Evolutionary conservation across 768 basidiomycete species (phyloP).

Genomic region (Tubosaeta sp.): DNA sequence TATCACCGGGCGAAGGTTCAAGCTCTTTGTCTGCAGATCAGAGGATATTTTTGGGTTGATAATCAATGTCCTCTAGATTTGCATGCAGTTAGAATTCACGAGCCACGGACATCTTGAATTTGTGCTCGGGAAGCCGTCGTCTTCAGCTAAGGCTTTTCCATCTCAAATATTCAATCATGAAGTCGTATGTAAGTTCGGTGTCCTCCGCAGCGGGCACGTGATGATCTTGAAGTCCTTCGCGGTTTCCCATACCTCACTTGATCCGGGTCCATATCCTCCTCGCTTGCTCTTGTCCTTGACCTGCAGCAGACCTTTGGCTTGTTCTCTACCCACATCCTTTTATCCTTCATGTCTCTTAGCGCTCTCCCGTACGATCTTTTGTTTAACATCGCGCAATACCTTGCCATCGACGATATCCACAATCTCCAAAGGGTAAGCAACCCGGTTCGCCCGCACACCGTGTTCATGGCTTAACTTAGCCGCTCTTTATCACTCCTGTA

Average conservation of each 20-base stretch:
- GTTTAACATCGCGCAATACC: constrained; percentile 60
- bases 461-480: not conserved
- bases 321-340: not conserved
- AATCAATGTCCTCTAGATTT: no score
- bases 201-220: no score
- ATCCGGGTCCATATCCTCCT: constrained; percentile 4
- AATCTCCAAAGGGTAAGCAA: constrained; percentile 56
- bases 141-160: no score
- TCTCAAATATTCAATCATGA: no score
- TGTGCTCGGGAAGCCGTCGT: no score
- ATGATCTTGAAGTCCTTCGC: not conserved
- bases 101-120: no score
- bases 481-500: not conserved
- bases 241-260: constrained; percentile 16
- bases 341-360: constrained; percentile 29
- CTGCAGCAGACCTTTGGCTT: not conserved
- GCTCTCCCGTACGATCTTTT: constrained; percentile 67
- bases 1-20: no score
- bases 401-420: constrained; percentile 58
- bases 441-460: not conserved
- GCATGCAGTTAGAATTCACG: no score
- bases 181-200: no score
- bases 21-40: no score
- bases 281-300: constrained; percentile 1
- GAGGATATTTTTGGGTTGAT: no score